Evolutionary conservation across 2,329 filamentous ascomycete genomes (phyloP).

Genomic region (Fusarium fujikuroi): DNA sequence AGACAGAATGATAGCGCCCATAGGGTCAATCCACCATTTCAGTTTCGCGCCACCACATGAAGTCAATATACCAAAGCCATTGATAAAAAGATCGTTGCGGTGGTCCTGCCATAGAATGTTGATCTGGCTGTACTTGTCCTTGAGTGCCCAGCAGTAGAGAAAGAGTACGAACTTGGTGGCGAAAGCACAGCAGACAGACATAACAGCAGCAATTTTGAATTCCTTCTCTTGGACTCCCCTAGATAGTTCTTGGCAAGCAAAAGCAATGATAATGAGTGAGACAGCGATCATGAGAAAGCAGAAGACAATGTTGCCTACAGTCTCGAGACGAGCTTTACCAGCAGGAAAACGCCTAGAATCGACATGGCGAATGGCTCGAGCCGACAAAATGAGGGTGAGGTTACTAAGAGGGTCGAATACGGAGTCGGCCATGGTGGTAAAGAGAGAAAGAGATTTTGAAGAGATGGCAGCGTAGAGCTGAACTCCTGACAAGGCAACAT

Average conservation of each 20-base stretch:
- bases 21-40: slow-evolving; percentile 93
- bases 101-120: slow-evolving; percentile 97
- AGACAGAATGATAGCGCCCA: slow-evolving; percentile 87
- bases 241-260: slow-evolving; percentile 77
- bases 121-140: slow-evolving; percentile 91
- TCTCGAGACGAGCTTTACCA: slow-evolving; percentile 94
- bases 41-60: slow-evolving; percentile 91
- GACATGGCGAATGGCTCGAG: slow-evolving; percentile 88
- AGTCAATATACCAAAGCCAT: slow-evolving; percentile 90
- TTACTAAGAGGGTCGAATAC: slow-evolving; percentile 94
- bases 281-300: slow-evolving; percentile 96
- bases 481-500: slow-evolving; percentile 79
- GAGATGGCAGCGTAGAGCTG: slow-evolving; percentile 90
- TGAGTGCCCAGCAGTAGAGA: slow-evolving; percentile 90
- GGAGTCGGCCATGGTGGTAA: slow-evolving; percentile 97
- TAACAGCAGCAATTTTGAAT: slow-evolving; percentile 85
- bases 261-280: slow-evolving; percentile 90
- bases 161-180: slow-evolving; percentile 85
- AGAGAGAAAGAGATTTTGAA: slow-evolving; percentile 91
- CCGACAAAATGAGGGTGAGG: slow-evolving; percentile 84
- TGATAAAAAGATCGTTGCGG: slow-evolving; percentile 96
- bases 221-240: slow-evolving; percentile 61
- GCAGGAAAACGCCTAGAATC: slow-evolving; percentile 88
- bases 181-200: slow-evolving; percentile 88
- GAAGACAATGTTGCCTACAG: slow-evolving; percentile 94